A percentile compares a stretch with the other conserved stretches of the same genome.
phyloP scores from a whole-genome alignment of 2,329 filamentous ascomycete genomes.

The Botrytis aclada region DNA sequence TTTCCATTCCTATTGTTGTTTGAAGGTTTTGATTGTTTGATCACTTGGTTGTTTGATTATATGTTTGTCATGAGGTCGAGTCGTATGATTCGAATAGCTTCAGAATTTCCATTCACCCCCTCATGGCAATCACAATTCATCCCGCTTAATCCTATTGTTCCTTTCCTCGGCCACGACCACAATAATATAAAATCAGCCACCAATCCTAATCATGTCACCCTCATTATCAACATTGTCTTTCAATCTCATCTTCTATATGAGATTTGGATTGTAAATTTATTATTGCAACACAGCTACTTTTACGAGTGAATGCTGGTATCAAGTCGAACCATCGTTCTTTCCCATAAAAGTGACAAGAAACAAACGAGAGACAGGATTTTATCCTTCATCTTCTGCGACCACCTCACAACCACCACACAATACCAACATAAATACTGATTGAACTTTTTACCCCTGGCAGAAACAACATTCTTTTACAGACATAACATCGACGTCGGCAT shows the following conservation, averaged over 20 bases:
- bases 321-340: conserved; percentile 12
- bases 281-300: background rate
- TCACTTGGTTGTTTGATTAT: conserved; percentile 2
- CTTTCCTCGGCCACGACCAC: background rate
- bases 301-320: conserved; percentile 11
- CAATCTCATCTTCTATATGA: background rate
- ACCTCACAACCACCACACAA: conserved; percentile 4
- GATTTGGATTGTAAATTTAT: background rate
- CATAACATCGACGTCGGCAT: conserved; percentile 22
- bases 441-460: conserved; percentile 21
- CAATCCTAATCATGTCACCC: background rate
- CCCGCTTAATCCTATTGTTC: background rate
- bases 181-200: background rate
- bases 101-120: conserved; percentile 11
- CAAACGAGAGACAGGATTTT: background rate
- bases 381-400: background rate
- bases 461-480: conserved; percentile 33
- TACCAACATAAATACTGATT: conserved; percentile 26
- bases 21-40: background rate
- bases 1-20: background rate
- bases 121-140: background rate
- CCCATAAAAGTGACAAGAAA: conserved; percentile 3
- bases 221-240: background rate
- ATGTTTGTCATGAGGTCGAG: background rate
- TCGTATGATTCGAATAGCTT: conserved; percentile 15